phyloP scores from a whole-genome alignment of 1,284 basidiomycete genomes.

The Ustilago shanxiensis region DNA sequence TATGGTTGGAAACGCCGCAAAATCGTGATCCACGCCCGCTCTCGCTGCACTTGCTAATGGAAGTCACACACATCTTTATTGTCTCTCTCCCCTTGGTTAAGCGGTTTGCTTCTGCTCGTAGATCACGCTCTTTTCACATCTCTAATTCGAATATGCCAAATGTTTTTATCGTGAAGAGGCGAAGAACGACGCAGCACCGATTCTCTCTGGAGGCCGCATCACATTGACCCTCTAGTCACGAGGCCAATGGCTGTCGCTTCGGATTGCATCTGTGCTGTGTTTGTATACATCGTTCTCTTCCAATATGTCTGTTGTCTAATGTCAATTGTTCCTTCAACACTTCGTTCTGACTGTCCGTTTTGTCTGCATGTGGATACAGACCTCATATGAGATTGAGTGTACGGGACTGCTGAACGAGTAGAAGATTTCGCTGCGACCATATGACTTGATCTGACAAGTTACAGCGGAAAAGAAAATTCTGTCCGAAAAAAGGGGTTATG shows the following conservation, averaged over 20 bases:
- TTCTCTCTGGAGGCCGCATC: not conserved
- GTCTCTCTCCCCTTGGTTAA: not conserved
- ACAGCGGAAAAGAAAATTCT: too few relatives aligned
- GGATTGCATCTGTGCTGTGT: not conserved
- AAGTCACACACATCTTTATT: conserved; percentile 1
- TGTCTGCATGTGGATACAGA: too few relatives aligned
- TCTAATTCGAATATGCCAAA: not conserved
- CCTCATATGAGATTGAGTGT: too few relatives aligned
- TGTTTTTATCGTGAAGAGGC: not conserved
- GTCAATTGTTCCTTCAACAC: not conserved
- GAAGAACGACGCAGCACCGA: not conserved
- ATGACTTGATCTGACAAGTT: too few relatives aligned
- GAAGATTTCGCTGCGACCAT: too few relatives aligned
- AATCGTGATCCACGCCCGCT: conserved; percentile 5
- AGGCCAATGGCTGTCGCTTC: conserved; percentile 20
- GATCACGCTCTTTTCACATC: conserved; percentile 20
- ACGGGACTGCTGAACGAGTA: too few relatives aligned
- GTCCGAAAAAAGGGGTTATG: not conserved
- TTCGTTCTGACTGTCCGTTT: not conserved
- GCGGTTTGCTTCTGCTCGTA: conserved; percentile 11
- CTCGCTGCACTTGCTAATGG: conserved; percentile 28
- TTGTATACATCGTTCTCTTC: conserved; percentile 4
- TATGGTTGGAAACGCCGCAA: conserved; percentile 1
- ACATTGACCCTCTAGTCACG: conserved; percentile 38
- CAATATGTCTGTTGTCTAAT: conserved; percentile 15